phyloP scores from a whole-genome alignment of 805 yeast genomes.

The Zygosaccharomyces bisporus region DNA sequence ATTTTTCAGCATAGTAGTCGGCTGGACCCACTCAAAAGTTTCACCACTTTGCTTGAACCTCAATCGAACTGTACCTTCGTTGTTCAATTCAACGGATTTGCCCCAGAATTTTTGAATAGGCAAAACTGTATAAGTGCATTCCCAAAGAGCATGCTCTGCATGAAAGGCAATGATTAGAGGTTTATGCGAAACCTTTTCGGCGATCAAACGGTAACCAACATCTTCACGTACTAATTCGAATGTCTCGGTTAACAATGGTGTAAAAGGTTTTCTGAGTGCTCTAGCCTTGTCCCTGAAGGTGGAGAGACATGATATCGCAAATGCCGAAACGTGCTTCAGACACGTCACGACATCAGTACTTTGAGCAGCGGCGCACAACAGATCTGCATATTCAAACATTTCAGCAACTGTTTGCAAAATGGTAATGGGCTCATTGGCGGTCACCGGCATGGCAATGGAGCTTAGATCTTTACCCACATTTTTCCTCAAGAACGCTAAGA shows the following conservation, averaged over 20 bases:
- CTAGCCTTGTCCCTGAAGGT: slow-evolving; percentile 70
- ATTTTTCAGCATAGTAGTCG: slow-evolving; percentile 78
- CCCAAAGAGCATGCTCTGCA: slow-evolving; percentile 74
- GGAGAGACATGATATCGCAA: slow-evolving; percentile 74
- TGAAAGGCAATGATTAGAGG: slow-evolving; percentile 78
- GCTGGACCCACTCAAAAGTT: slow-evolving; percentile 71
- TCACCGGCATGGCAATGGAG: slow-evolving; percentile 87
- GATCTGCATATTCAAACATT: slow-evolving; percentile 65
- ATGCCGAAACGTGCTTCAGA: slow-evolving; percentile 64
- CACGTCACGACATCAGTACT: slow-evolving; percentile 52
- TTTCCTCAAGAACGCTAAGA: slow-evolving; percentile 74
- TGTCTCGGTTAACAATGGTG: slow-evolving; percentile 91
- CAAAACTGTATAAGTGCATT: slow-evolving; percentile 53
- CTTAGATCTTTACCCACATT: slow-evolving; percentile 90
- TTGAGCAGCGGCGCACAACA: slow-evolving; percentile 60
- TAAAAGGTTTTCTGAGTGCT: slow-evolving; percentile 84
- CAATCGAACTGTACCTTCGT: slow-evolving; percentile 65
- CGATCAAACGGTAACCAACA: slow-evolving; percentile 62
- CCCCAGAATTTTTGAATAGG: slow-evolving; percentile 95
- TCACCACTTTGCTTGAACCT: slow-evolving; percentile 60
- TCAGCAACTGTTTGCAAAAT: slow-evolving; percentile 79
- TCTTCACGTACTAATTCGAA: slow-evolving; percentile 87
- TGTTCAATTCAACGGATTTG: slow-evolving; percentile 77
- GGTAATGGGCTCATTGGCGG: slow-evolving; percentile 87
- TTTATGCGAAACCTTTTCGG: slow-evolving; percentile 85